phyloP scores from a whole-genome alignment of 1,139 yeast genomes.

The Pichia sp. region DNA sequence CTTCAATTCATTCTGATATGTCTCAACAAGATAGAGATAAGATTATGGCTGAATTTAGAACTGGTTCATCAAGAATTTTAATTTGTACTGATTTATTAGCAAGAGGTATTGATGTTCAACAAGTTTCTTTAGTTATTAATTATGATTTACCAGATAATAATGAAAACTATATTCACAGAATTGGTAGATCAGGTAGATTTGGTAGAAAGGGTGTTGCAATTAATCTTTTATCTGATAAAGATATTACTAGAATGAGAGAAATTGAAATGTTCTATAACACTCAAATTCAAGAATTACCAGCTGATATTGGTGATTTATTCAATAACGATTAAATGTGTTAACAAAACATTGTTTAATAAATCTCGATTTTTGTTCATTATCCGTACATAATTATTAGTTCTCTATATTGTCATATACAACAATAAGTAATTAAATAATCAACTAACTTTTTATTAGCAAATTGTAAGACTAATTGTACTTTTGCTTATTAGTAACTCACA shows the following conservation, averaged over 20 bases:
- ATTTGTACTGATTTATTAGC: conserved; percentile 97
- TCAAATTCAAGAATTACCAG: conserved; percentile 97
- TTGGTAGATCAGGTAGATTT: conserved; percentile 99
- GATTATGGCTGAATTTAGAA: conserved; percentile 97
- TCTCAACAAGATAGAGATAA: conserved; percentile 96
- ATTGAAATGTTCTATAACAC: conserved; percentile 98
- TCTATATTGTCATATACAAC: too few relatives aligned
- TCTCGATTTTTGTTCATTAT: not conserved
- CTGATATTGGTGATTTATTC: conserved; percentile 81
- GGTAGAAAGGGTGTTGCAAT: conserved; percentile 99
- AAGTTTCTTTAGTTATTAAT: conserved; percentile 95
- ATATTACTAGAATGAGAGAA: conserved; percentile 92
- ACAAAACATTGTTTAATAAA: not conserved
- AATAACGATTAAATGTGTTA: conserved; percentile 29
- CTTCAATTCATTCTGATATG: conserved; percentile 97
- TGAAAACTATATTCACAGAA: conserved; percentile 98
- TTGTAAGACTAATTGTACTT: too few relatives aligned
- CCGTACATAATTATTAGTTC: not conserved
- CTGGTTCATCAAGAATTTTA: conserved; percentile 95
- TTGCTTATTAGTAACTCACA: not conserved
- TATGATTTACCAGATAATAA: conserved; percentile 96
- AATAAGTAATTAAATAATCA: too few relatives aligned
- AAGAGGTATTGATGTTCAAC: conserved; percentile 99
- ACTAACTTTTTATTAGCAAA: too few relatives aligned
- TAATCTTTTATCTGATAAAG: conserved; percentile 90